phyloP scores from a whole-genome alignment of 2,329 filamentous ascomycete species.

The Xylariaceae sp. region DNA sequence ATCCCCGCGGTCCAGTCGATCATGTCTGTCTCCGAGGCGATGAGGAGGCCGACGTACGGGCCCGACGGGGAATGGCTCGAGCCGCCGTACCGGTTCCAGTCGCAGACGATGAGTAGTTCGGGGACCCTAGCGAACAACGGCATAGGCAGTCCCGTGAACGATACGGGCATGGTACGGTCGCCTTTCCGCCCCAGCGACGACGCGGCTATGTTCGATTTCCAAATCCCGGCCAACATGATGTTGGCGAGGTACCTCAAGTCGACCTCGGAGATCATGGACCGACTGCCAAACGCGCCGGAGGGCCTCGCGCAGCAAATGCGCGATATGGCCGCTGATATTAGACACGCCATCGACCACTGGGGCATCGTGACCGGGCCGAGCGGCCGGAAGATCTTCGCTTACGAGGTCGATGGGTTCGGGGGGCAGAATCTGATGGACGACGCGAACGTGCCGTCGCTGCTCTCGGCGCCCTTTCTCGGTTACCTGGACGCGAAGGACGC shows the following conservation, averaged over 20 bases:
- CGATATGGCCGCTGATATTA: slow-evolving; percentile 63
- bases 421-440: slow-evolving; percentile 70
- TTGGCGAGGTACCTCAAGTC: slow-evolving; percentile 64
- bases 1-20: slow-evolving; percentile 71
- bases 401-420: slow-evolving; percentile 76
- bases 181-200: slow-evolving; percentile 93
- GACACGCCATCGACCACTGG: slow-evolving; percentile 68
- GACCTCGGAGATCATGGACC: slow-evolving; percentile 49
- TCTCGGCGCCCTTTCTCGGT: slow-evolving; percentile 66
- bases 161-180: slow-evolving; percentile 80
- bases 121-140: slow-evolving; percentile 81
- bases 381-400: slow-evolving; percentile 66
- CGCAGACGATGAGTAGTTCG: slow-evolving; percentile 71
- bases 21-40: slow-evolving; percentile 67
- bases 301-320: slow-evolving; percentile 58
- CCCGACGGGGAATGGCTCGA: slow-evolving; percentile 34
- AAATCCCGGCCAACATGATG: slow-evolving; percentile 91
- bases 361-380: slow-evolving; percentile 58
- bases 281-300: slow-evolving; percentile 42
- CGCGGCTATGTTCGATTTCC: slow-evolving; percentile 80
- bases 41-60: slow-evolving; percentile 67
- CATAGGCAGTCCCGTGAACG: slow-evolving; percentile 77
- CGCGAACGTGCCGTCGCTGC: slow-evolving; percentile 69
- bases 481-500: slow-evolving; percentile 61
- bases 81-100: slow-evolving; percentile 71